phyloP scores from a whole-genome alignment of 768 basidiomycete species.

The Hericium coralloides region DNA sequence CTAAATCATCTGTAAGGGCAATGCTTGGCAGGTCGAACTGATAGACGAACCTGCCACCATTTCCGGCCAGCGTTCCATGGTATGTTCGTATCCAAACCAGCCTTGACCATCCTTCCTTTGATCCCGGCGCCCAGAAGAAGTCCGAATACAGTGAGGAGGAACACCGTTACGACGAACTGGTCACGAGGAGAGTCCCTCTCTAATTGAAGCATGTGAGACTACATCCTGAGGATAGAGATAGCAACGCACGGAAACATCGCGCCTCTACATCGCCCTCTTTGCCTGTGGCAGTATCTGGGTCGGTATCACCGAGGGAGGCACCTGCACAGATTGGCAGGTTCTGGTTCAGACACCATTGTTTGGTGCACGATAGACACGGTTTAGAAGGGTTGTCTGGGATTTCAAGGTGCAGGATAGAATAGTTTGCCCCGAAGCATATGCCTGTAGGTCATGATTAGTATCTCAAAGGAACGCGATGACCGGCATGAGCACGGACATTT shows the following conservation, averaged over 20 bases:
- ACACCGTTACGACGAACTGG: constrained; percentile 87
- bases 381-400: constrained; percentile 79
- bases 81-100: constrained; percentile 55
- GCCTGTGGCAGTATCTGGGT: constrained; percentile 89
- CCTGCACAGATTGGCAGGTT: constrained; percentile 78
- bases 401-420: constrained; percentile 74
- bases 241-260: constrained; percentile 80
- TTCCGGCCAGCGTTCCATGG: constrained; percentile 55
- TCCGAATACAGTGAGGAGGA: constrained; percentile 81
- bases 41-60: constrained; percentile 71
- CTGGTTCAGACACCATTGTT: constrained; percentile 93
- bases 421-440: constrained; percentile 86
- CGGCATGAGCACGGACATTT: constrained; percentile 50
- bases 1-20: not conserved
- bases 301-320: constrained; percentile 74
- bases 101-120: constrained; percentile 73
- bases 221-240: constrained; percentile 14
- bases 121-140: constrained; percentile 79
- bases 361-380: constrained; percentile 89
- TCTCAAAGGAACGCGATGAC: constrained; percentile 1
- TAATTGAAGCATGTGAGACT: constrained; percentile 26
- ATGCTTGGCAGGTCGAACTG: constrained; percentile 8
- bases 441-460: constrained; percentile 34
- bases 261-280: constrained; percentile 96
- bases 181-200: constrained; percentile 95